Base-by-base conservation (phyloP, 108 stramenopile genomes). In the Stephanodiscus minutulus region DNA sequence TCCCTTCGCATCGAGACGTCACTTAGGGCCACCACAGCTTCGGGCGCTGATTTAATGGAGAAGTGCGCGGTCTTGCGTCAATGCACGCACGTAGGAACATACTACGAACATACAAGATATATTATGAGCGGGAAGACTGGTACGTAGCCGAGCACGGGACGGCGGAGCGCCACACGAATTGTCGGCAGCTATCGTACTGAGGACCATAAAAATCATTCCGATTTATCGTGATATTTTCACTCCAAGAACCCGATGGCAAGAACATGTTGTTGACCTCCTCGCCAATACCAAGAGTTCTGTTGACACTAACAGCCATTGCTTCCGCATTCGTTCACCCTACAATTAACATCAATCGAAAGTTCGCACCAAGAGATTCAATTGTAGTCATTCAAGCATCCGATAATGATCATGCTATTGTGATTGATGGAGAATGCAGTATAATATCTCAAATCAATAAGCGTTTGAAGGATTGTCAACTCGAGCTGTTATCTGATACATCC, bases 261-360 rank as follows among this genome's bases (percentile, higher is more conserved):
- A 58, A 13, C 31, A 58, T 58, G 28, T 6, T 58, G 28, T 6
- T 36, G 11, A 13, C 57, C 57, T 53, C 52, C 22, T 25, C 24
- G 10, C 52, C 52, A 4, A 24, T 53, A 27, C 8, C 24, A 27
- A 24, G 7, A 8, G 52, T 53, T 25, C 52, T 53, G 22, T 22
- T 53, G 0, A 53, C 52, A 53, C 52, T 41, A 39, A 36, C n/a
- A 28, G 29, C 35, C 0, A 60, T 60, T 36, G 59, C 35, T 21
- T 36, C 59, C 36, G 59, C 59, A n/a, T 60, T 60, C 35, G 35
- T 60, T 20, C 37, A 18, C 21, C 35, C 59, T 37, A 18, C 59
- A 48, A 48, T 48, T 21, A 60, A 35, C 35, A 39, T 43, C 10
- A 37, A 21, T 39, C 59, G n/a, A 37, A 39, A 60, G 17, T 39